Evolutionary conservation across 139 green algal species (phyloP), one percentile per base, ranked within the genome.

Genomic region (Picochlorum sp.): DNA sequence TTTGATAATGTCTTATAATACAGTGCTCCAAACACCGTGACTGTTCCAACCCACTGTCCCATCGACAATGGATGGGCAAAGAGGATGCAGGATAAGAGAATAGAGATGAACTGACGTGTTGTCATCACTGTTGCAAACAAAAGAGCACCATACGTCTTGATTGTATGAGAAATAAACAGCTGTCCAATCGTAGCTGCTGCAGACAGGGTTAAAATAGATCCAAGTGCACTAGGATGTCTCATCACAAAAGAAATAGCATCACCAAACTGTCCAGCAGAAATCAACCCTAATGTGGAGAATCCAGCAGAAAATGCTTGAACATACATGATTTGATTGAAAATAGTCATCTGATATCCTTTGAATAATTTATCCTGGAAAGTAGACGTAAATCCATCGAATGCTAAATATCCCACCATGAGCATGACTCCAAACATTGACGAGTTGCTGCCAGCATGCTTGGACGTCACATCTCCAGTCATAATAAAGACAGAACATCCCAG

Each of bases 351-450:
- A 72, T 91, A 94, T 32, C 92, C 92, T 62, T 71, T 90, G 76
- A 97, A 98, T 44, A 98, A 82, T 63, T 83, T 83, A 73, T 95
- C 92, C 81, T 98, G 92, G 69, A 96, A 97, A 11, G 91, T 98
- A 44, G 87, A 95, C 3, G 94, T 99, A 84, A 98, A 98, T 49
- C 92, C 91, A 65, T 98, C 92, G 65, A 95, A 95, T 16, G 68
- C 78, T 3, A 98, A 85, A 79, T 98, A 98, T 6, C 82, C 86
- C 13, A 89, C 28, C 92, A 98, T 97, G 16, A 98, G 83, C 59
- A 79, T 15, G 24, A 90, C 16, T 30, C 92, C 92, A 56, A 67
- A 83, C 16, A 61, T 24, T 37, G 71, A 65, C 8, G 66, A 67
- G 57, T 68, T 56, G 16, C 16, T 15, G 3, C 23, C 56, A 21